These are phyloP conservation scores for Tetradesmus obliquus DNA, from an alignment of 139 green algal species.

Conservation along the genomic window DNA sequence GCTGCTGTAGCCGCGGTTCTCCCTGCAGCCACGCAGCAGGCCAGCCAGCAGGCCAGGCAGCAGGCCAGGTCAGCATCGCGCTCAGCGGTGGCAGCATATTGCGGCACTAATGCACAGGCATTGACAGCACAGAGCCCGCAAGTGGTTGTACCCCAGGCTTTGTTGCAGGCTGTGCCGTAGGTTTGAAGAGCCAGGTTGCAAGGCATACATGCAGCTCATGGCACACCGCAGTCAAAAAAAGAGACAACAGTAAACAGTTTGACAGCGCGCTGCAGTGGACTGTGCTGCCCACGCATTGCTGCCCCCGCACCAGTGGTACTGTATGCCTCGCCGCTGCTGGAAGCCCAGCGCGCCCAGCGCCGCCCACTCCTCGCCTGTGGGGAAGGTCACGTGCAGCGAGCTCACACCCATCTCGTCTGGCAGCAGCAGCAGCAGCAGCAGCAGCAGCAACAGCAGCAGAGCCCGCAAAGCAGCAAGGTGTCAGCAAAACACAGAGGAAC, in stretches of 20 bases:
- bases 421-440: conserved; percentile 7
- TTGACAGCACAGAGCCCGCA: too few species aligned
- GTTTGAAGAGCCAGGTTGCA: not conserved
- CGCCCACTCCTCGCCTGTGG: conserved; percentile 73
- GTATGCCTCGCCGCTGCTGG: conserved; percentile 66
- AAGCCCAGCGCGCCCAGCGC: conserved; percentile 73
- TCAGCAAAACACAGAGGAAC: not conserved
- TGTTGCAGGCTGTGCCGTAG: too few species aligned
- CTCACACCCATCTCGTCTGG: conserved; percentile 71
- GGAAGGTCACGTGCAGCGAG: conserved; percentile 91
- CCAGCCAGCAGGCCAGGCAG: not conserved
- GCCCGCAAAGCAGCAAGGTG: not conserved
- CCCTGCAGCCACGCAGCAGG: conserved; percentile 32
- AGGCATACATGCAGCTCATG: not conserved
- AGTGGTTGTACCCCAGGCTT: too few species aligned
- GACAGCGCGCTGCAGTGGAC: too few species aligned
- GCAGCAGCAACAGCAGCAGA: not conserved
- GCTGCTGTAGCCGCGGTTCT: conserved; percentile 70
- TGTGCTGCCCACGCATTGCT: too few species aligned
- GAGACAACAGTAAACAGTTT: too few species aligned
- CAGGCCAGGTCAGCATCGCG: not conserved
- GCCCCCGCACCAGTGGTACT: conserved; percentile 48
- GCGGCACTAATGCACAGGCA: too few species aligned
- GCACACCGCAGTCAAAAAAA: not conserved
- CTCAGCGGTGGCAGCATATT: too few species aligned